These are phyloP conservation scores for Yamadazyma insecticola DNA, from an alignment of 805 yeast genomes.

Conservation along the genomic window DNA sequence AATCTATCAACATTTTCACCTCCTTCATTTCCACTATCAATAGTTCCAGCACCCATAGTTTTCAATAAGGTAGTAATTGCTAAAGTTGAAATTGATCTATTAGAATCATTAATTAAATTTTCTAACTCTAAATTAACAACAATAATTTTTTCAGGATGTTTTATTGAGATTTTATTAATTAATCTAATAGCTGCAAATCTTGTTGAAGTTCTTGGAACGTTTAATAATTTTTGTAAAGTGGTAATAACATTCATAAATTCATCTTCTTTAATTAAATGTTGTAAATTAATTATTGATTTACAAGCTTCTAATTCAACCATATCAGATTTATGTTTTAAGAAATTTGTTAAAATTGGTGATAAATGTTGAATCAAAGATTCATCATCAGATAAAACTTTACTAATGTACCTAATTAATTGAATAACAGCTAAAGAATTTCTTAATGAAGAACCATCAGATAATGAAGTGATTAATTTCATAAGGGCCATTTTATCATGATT, in stretches of 20 bases:
- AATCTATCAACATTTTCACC: constrained; percentile 76
- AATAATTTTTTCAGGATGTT: constrained; percentile 72
- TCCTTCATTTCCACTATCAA: constrained; percentile 19
- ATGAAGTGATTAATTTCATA: constrained; percentile 81
- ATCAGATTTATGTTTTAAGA: constrained; percentile 78
- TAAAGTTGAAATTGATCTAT: constrained; percentile 90
- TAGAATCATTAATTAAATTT: constrained; percentile 77
- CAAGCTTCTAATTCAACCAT: constrained; percentile 92
- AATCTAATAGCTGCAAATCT: constrained; percentile 92
- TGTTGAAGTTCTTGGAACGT: constrained; percentile 86
- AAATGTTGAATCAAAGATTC: constrained; percentile 55
- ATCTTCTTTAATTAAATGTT: constrained; percentile 53
- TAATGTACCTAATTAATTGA: constrained; percentile 78
- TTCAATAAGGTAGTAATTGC: constrained; percentile 94
- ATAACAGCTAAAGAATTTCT: constrained; percentile 80
- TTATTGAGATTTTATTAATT: constrained; percentile 78
- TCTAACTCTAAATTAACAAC: constrained; percentile 84
- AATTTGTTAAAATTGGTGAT: constrained; percentile 60
- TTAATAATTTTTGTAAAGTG: constrained; percentile 68
- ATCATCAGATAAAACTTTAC: constrained; percentile 70
- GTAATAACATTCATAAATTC: constrained; percentile 67
- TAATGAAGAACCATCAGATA: constrained; percentile 55
- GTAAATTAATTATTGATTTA: constrained; percentile 56
- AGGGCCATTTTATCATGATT: constrained; percentile 92
- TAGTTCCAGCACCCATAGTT: constrained; percentile 74